Base-by-base conservation (phyloP, 225 moss, liverwort and hornwort species). In the Anthoceros angustus region DNA sequence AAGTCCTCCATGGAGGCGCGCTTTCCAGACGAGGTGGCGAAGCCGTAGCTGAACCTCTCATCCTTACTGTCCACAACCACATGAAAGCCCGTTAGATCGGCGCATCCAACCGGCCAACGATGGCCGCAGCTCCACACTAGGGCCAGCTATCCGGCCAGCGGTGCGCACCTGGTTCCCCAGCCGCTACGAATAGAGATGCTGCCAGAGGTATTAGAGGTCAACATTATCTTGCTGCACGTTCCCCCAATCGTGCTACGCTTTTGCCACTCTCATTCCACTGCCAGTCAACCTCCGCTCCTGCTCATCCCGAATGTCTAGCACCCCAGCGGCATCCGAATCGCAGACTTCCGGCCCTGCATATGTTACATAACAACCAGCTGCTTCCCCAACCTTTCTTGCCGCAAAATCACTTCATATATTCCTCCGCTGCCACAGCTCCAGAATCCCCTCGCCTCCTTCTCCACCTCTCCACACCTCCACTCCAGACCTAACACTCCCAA, bases 1-100 rank as follows among this genome's bases (percentile, higher is more conserved):
- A 84, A 94, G 68, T 94, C 93, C 76, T 94, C 93, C 93, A 94
- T 94, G 15, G 93, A 94, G 62, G 93, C 90, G 42, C 93, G 84
- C 80, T 94, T 94, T 40, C 93, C 93, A 60, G 85, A 84, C 41
- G 86, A 68, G 73, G 90, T 94, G 41, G 90, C 90, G 72, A 67
- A 94, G 40, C 93, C 93, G 80, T 87, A 94, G 78, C 86, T 94
- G 39, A 94, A 86, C 80, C 78, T 83, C 39, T 78, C 78, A 75
- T 94, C 80, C 68, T 90, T 80, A 55, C 93, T 94, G 76, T 69
- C 76, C 25, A 71, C 39, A 70, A 5, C 18, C 18, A 55, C 55
- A 20, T 0, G 5, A 55, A 15, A 7, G 55, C n/a, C 55, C 23
- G 55, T 55, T 23, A 55, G 55, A 55, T 55, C 55, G 23, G 55